A percentile compares a stretch with the other conserved stretches of the same genome.
Conservation (phyloP, 2,329 filamentous ascomycete species). For the Penicillium digitatum region DNA sequence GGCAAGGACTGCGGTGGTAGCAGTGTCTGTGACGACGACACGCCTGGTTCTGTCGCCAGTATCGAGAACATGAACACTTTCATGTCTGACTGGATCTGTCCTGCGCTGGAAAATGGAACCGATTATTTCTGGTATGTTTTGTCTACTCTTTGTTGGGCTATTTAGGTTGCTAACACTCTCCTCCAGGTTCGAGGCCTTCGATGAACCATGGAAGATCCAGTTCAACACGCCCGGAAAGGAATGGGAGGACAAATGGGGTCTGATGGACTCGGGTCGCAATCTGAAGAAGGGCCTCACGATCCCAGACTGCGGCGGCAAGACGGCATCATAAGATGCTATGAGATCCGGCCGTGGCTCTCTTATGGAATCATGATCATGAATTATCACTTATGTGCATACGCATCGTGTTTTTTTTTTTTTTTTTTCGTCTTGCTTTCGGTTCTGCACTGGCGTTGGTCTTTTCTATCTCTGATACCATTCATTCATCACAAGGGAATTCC, state of each 20-base stretch:
- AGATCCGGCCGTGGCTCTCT: not conserved
- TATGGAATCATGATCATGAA: conserved; percentile 22
- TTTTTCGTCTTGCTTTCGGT: not conserved
- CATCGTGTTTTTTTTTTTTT: not conserved
- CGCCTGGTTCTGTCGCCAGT: conserved; percentile 69
- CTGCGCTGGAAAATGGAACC: conserved; percentile 72
- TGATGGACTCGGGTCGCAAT: conserved; percentile 80
- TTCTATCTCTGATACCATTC: not conserved
- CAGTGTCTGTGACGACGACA: conserved; percentile 53
- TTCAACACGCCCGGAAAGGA: conserved; percentile 66
- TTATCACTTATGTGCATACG: conserved; percentile 2
- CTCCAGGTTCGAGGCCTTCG: conserved; percentile 79
- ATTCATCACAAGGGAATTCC: not conserved
- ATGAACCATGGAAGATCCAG: conserved; percentile 86
- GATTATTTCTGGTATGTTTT: conserved; percentile 79
- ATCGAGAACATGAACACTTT: conserved; percentile 80
- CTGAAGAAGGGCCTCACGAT: conserved; percentile 81
- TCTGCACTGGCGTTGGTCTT: not conserved
- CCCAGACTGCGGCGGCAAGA: conserved; percentile 78
- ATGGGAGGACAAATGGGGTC: conserved; percentile 95
- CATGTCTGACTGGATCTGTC: conserved; percentile 80
- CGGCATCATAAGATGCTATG: conserved; percentile 42
- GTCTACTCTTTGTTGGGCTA: not conserved
- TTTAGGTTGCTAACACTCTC: conserved; percentile 12
- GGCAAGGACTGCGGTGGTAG: conserved; percentile 69